These are phyloP conservation scores for Metarhizium sp. DNA, from an alignment of 2,329 filamentous ascomycete genomes.

Conservation along the genomic window DNA sequence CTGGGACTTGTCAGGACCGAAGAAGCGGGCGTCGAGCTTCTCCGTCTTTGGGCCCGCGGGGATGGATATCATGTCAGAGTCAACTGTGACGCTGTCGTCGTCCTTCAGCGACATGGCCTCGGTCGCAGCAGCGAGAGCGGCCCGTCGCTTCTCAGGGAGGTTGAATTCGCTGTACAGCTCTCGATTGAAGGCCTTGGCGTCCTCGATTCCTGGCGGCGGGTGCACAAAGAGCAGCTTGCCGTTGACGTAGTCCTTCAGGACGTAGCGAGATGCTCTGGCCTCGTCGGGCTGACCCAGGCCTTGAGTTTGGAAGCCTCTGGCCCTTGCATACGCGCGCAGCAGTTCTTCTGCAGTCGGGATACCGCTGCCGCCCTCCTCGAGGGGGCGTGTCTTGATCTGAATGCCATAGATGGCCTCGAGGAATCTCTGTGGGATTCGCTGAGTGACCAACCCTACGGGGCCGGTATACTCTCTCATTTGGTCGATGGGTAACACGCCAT, in stretches of 20 bases:
- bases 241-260: constrained; percentile 96
- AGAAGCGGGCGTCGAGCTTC: constrained; percentile 82
- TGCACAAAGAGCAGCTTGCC: constrained; percentile 90
- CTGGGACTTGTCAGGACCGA: constrained; percentile 53
- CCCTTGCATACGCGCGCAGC: constrained; percentile 75
- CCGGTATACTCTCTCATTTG: constrained; percentile 90
- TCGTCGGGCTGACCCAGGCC: constrained; percentile 89
- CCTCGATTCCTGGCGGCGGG: constrained; percentile 67
- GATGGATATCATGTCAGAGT: constrained; percentile 39
- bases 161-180: constrained; percentile 80
- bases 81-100: constrained; percentile 17
- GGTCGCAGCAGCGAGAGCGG: constrained; percentile 45
- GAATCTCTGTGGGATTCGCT: constrained; percentile 78
- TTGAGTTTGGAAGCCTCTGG: constrained; percentile 82
- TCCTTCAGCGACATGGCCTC: constrained; percentile 34
- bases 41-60: constrained; percentile 63
- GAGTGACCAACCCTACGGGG: constrained; percentile 71
- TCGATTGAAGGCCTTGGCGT: constrained; percentile 71
- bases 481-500: constrained; percentile 91
- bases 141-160: constrained; percentile 71
- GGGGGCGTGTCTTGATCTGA: constrained; percentile 67
- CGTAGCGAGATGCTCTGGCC: constrained; percentile 77
- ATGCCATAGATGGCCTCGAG: constrained; percentile 92
- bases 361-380: constrained; percentile 90
- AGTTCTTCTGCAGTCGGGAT: constrained; percentile 77